Conservation (phyloP, 2,329 filamentous ascomycete genomes). For the Ceratocystis lukuohia region DNA sequence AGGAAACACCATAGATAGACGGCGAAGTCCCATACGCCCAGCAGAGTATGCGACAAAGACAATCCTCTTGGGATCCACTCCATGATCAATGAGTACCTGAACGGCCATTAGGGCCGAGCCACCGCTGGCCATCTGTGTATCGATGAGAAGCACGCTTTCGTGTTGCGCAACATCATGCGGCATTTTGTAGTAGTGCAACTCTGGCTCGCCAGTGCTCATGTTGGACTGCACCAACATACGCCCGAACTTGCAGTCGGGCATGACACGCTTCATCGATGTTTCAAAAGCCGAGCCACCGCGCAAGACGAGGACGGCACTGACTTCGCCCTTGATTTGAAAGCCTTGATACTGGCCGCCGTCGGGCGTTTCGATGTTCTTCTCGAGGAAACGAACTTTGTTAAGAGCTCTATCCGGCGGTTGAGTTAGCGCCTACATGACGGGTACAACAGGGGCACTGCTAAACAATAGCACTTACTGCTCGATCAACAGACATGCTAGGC, state of each 20-base stretch:
- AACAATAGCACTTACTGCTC: constrained; percentile 50
- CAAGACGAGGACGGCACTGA: constrained; percentile 77
- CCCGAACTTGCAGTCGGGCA: constrained; percentile 83
- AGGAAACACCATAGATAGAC: constrained; percentile 79
- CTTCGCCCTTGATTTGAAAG: constrained; percentile 54
- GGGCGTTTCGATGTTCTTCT: constrained; percentile 55
- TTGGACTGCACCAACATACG: constrained; percentile 86
- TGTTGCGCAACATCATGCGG: constrained; percentile 60
- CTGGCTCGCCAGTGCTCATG: constrained; percentile 71
- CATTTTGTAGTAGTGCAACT: constrained; percentile 78
- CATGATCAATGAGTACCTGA: constrained; percentile 87
- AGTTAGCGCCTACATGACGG: constrained; percentile 32
- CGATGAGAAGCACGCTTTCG: constrained; percentile 71
- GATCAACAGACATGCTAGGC: constrained; percentile 69
- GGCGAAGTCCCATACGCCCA: constrained; percentile 68
- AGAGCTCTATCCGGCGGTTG: constrained; percentile 44
- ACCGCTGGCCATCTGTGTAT: constrained; percentile 89
- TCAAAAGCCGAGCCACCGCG: constrained; percentile 83
- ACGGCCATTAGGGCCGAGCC: constrained; percentile 84
- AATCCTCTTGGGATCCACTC: constrained; percentile 69
- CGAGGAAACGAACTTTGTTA: constrained; percentile 60
- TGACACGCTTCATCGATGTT: constrained; percentile 72
- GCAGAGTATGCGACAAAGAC: constrained; percentile 90
- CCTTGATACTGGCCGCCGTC: constrained; percentile 57
- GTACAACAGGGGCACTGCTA: constrained; percentile 49